phyloP scores from a whole-genome alignment of 257 asterid genomes.

The Mitragyna speciosa region DNA sequence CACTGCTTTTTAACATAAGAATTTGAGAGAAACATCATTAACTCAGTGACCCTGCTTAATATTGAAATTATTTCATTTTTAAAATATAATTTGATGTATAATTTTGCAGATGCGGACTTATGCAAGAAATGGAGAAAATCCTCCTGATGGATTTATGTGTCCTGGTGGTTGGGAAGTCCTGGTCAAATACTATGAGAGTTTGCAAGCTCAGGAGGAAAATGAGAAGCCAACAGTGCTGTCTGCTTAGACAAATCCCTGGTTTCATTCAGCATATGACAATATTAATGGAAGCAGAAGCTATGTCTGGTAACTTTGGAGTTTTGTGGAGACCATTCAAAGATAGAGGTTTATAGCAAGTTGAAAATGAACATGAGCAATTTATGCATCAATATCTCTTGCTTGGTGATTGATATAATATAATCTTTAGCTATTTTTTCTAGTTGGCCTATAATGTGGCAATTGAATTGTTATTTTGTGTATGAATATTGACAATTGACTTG shows the following conservation, averaged over 20 bases:
- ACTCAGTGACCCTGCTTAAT: background rate
- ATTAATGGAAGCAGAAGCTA: conserved; percentile 11
- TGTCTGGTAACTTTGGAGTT: background rate
- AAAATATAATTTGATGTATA: background rate
- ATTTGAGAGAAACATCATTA: background rate
- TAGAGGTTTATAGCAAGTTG: conserved; percentile 10
- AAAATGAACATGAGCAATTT: conserved; percentile 8
- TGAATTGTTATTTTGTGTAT: background rate
- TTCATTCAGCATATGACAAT: too few species aligned
- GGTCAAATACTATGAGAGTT: conserved; percentile 72
- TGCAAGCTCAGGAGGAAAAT: conserved; percentile 64
- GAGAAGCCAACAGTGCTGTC: conserved; percentile 41
- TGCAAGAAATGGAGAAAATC: conserved; percentile 76
- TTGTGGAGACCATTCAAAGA: conserved; percentile 15
- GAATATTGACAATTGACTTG: background rate
- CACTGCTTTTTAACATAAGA: background rate
- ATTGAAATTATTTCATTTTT: background rate
- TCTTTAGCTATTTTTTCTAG: background rate
- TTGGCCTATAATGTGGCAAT: background rate
- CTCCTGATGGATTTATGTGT: conserved; percentile 86
- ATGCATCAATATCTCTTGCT: background rate
- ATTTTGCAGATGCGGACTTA: conserved; percentile 62
- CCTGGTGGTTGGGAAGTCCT: conserved; percentile 80
- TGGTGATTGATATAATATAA: conserved; percentile 7
- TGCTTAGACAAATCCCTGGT: conserved; percentile 36